Evolutionary conservation across 352 stramenopile species (phyloP), one percentile per base, ranked within the genome.

Genomic region (Phytophthora colocasiae): DNA sequence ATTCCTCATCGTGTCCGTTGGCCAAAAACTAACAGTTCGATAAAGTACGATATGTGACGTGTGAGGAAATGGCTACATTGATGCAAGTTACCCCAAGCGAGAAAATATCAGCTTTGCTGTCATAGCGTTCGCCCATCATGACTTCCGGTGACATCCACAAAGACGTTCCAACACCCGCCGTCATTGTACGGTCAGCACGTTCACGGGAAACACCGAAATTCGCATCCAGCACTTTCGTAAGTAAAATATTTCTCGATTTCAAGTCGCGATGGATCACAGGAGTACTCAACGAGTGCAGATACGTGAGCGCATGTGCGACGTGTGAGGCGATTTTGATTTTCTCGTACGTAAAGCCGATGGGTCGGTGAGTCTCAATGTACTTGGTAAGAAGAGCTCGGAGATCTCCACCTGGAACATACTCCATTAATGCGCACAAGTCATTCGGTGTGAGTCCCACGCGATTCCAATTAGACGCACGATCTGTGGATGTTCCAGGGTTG

Each of bases 381-480:
- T 34, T 43, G 6, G 29, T 43, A 8, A 80, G 63, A 12, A 80
- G 41, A 2, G 41, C 32, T 41, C 36, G n/a, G 12, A 84, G 41
- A 40, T 84, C 73, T 2, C 76, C 76, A 8, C 58, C 53, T 24
- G 60, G 43, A 58, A 79, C 66, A 41, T 72, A 79, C 41, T 81
- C 75, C 17, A 61, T 66, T 38, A 82, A 48, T 8, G 64, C 71
- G 43, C 70, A 75, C 3, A 85, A 34, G 19, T 85, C 73, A 3
- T 69, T 56, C 9, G 75, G 54, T 10, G 54, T 10, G 70, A 78
- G 6, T 70, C 62, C 71, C 75, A 85, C 38, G 73, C 63, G 1
- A 85, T 52, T 9, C 73, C 77, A 7, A 82, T 53, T 12, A 85
- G 80, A n/a, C 26, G 34, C 3, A 79, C 64, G 38, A 83, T 79